Conservation (phyloP, 192 early-diverging fungal genomes). For the Nowakowskiella sp. region DNA sequence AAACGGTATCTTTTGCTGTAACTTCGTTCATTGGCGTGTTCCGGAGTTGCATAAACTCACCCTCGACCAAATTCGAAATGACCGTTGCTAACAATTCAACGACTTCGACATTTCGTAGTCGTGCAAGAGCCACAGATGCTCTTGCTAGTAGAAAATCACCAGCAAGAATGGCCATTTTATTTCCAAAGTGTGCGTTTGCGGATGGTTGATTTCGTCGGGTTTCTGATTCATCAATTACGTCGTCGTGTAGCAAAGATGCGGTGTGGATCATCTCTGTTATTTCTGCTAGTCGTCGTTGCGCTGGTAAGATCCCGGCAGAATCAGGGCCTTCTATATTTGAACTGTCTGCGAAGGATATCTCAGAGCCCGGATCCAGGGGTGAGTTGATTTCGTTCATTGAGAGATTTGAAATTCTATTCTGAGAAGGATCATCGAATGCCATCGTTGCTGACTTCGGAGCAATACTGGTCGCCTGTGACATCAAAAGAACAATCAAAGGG, state of each 20-base stretch:
- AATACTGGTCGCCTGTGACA: constrained; percentile 74
- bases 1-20: constrained; percentile 9
- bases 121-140: constrained; percentile 82
- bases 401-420: background rate
- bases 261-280: constrained; percentile 99
- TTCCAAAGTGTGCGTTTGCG: constrained; percentile 83
- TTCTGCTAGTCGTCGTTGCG: constrained; percentile 88
- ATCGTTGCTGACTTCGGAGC: constrained; percentile 36
- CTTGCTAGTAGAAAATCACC: constrained; percentile 87
- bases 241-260: constrained; percentile 90
- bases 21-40: constrained; percentile 46
- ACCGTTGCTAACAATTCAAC: constrained; percentile 88
- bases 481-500: constrained; percentile 82
- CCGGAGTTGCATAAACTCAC: constrained; percentile 94
- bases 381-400: constrained; percentile 2
- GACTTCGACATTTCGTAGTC: constrained; percentile 82
- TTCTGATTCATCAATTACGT: constrained; percentile 74
- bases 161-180: constrained; percentile 94
- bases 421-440: background rate
- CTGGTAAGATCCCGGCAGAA: constrained; percentile 56
- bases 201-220: constrained; percentile 67
- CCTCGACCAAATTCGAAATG: constrained; percentile 90
- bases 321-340: constrained; percentile 12
- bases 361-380: too few species aligned
- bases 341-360: constrained; percentile 11